Evolutionary conservation across 139 green algal species (phyloP).

Genomic region (Chlorella sorokiniana): DNA sequence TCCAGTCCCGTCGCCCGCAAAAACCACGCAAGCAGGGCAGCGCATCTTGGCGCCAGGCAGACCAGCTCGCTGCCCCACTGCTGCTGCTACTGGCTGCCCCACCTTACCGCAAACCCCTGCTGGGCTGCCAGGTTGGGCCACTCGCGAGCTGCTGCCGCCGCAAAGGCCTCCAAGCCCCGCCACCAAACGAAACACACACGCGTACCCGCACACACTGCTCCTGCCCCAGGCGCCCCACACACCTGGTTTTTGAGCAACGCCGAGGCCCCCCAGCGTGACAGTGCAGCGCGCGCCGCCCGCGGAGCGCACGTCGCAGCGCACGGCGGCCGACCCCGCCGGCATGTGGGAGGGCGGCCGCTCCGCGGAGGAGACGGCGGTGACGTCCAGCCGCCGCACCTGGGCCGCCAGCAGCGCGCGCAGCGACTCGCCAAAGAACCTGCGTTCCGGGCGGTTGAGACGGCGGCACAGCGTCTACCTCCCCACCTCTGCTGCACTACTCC

Average conservation of each 20-base stretch:
- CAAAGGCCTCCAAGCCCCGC: background rate
- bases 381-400: constrained; percentile 47
- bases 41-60: too few relatives aligned
- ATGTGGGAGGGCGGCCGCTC: constrained; percentile 68
- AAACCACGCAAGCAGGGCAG: too few relatives aligned
- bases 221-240: background rate
- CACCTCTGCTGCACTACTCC: too few relatives aligned
- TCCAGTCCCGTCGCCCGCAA: too few relatives aligned
- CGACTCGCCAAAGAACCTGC: constrained; percentile 73
- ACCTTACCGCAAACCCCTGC: too few relatives aligned
- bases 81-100: too few relatives aligned
- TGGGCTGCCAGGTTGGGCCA: too few relatives aligned
- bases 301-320: constrained; percentile 55
- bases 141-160: too few relatives aligned
- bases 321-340: constrained; percentile 58
- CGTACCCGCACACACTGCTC: background rate
- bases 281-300: background rate
- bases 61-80: too few relatives aligned
- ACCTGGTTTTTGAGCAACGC: constrained; percentile 58
- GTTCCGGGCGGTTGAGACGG: too few relatives aligned
- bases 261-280: constrained; percentile 71
- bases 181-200: background rate
- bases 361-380: constrained; percentile 39
- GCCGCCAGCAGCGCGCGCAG: constrained; percentile 78
- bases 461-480: too few relatives aligned